Base-by-base conservation (phyloP, 345 rosid genomes). In the Eucalyptus albens region DNA sequence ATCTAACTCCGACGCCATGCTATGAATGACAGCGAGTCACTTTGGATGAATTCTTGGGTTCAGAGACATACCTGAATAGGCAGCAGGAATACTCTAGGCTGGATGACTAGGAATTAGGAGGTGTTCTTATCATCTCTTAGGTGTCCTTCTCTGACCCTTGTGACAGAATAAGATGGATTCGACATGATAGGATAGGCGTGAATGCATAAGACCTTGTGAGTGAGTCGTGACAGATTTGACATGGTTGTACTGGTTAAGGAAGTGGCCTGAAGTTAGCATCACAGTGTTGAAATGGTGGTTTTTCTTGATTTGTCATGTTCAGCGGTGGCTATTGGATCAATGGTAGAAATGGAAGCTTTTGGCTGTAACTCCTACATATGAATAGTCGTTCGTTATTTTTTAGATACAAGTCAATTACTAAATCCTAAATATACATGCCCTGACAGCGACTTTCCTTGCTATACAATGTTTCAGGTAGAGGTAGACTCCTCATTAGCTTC, bases 401-500 rank as follows among this genome's bases (percentile, higher is more conserved):
- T n/a, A 7, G 47, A 21, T 11, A 40, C 85, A 11, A 40, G 47
- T 37, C 85, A 40, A 37, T 22, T 21, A 77, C 47, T 77, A 22
- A 40, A 77, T 37, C 85, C 29, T 77, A 37, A 77, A 11, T 11
- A 6, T 19, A 11, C 26, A 77, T 22, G 85, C 85, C 85, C 85
- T 37, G 24, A 77, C 45, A 4, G 83, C 1, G 15, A 77, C 83
- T 40, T 40, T 77, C 83, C 27, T 77, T 77, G 47, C 6, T 37
- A 77, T 22, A 44, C 31, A 26, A 82, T 83, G 16, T 88, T 55
- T 88, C 93, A 97, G 99, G 96, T 97, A 85, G 92, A 92, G 90
- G 93, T 96, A 62, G 98, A 96, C 89, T 94, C 97, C 47, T 89
- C 94, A 11, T 49, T 92, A 90, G 91, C 92, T 87, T 86, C 96